These are phyloP conservation scores for Scheffersomyces illinoinensis DNA, from an alignment of 1,139 yeast species.

Conservation along the genomic window DNA sequence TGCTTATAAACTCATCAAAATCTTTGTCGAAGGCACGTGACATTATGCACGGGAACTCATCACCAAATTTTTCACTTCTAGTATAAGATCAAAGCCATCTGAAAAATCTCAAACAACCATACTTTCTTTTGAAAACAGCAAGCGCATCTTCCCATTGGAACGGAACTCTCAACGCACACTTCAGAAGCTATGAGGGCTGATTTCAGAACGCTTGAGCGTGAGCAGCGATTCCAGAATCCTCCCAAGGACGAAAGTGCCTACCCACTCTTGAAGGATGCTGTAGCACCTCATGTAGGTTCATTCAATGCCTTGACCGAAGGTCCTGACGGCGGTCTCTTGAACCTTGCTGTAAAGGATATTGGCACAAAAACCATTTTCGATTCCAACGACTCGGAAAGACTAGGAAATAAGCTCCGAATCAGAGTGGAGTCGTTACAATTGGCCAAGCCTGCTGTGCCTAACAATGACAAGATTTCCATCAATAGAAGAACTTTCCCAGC, in stretches of 20 bases:
- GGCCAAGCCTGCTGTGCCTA: slow-evolving; percentile 76
- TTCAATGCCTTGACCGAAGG: slow-evolving; percentile 94
- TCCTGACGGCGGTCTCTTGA: slow-evolving; percentile 77
- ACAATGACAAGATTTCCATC: slow-evolving; percentile 73
- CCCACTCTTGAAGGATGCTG: slow-evolving; percentile 85
- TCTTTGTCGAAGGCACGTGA: not conserved
- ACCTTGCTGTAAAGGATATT: slow-evolving; percentile 84
- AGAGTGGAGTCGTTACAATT: slow-evolving; percentile 86
- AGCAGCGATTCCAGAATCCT: slow-evolving; percentile 80
- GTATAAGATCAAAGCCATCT: not conserved
- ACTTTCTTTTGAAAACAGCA: not conserved
- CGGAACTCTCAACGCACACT: not conserved
- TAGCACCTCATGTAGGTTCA: slow-evolving; percentile 93
- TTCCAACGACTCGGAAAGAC: slow-evolving; percentile 61
- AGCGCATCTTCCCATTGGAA: not conserved
- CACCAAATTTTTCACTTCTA: not conserved
- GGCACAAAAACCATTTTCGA: slow-evolving; percentile 86
- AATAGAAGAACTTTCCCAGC: slow-evolving; percentile 85
- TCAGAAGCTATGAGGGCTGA: slow-evolving; percentile 38
- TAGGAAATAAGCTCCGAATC: slow-evolving; percentile 80
- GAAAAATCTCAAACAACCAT: not conserved
- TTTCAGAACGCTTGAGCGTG: slow-evolving; percentile 88
- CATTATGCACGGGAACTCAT: not conserved
- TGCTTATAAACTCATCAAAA: no score
- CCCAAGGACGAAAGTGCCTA: slow-evolving; percentile 82